A percentile compares a stretch with the other conserved stretches of the same genome.
These are phyloP conservation scores for Fraxinus nigra DNA, from an alignment of 305 asterid species.

Conservation along the genomic window DNA sequence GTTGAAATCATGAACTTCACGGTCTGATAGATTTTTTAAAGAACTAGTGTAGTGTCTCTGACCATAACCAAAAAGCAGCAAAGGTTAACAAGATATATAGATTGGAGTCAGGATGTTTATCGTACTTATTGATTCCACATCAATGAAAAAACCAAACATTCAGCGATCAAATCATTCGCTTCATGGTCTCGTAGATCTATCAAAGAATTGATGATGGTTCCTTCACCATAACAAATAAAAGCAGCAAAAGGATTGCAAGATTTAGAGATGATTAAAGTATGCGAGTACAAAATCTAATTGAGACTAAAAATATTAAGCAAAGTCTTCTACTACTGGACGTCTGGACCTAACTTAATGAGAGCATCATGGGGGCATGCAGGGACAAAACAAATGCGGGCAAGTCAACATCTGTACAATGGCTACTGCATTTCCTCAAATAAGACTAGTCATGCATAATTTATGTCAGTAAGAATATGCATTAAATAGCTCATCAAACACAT, in stretches of 20 bases:
- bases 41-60: background rate
- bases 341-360: background rate
- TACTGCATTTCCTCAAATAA: background rate
- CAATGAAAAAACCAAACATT: background rate
- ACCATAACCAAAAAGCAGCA: background rate
- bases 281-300: background rate
- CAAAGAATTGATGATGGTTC: background rate
- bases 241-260: background rate
- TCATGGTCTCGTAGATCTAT: background rate
- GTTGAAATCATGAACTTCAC: background rate
- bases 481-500: background rate
- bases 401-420: background rate
- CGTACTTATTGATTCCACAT: background rate
- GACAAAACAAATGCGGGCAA: background rate
- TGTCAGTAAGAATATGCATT: background rate
- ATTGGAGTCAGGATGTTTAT: background rate
- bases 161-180: background rate
- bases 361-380: background rate
- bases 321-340: background rate
- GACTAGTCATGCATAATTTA: background rate
- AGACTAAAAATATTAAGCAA: background rate
- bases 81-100: background rate
- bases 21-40: background rate
- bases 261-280: background rate
- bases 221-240: background rate